Conservation (phyloP, 164 flowering plant species). For the Vitis riparia region DNA sequence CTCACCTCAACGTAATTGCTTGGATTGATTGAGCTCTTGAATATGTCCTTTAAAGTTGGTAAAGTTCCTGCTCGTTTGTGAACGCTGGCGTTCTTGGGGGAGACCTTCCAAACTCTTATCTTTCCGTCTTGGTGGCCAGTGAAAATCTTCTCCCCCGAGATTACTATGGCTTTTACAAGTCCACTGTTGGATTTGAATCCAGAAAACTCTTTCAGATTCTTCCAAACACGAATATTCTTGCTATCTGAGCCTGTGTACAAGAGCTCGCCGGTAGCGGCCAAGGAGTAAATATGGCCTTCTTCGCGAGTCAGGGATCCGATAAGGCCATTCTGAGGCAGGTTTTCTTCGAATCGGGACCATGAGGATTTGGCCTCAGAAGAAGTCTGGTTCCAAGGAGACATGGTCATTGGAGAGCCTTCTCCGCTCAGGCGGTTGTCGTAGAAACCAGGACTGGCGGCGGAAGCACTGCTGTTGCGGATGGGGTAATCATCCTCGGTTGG, state of each 20-base stretch:
- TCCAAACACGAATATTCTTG: slow-evolving; percentile 93
- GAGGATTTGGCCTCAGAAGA: slow-evolving; percentile 28
- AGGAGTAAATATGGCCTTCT: slow-evolving; percentile 82
- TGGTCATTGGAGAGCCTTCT: slow-evolving; percentile 53
- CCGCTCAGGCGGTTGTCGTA: slow-evolving; percentile 37
- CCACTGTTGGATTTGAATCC: slow-evolving; percentile 86
- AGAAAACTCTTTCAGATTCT: slow-evolving; percentile 57
- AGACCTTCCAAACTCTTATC: slow-evolving; percentile 73
- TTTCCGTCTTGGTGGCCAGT: slow-evolving; percentile 95
- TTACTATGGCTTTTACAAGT: slow-evolving; percentile 73
- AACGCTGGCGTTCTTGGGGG: slow-evolving; percentile 39
- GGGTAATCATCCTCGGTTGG: slow-evolving; percentile 18
- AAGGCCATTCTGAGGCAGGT: slow-evolving; percentile 36
- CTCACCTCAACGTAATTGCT: slow-evolving; percentile 68
- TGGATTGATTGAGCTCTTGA: slow-evolving; percentile 69
- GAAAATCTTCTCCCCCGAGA: slow-evolving; percentile 68
- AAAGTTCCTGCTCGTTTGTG: slow-evolving; percentile 63
- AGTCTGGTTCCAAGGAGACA: slow-evolving; percentile 66
- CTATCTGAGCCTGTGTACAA: slow-evolving; percentile 95
- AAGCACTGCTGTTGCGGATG: slow-evolving; percentile 31
- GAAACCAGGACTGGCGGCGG: slow-evolving; percentile 9
- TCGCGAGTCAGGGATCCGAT: slow-evolving; percentile 79
- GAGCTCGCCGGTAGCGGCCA: slow-evolving; percentile 62
- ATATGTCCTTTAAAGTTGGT: slow-evolving; percentile 58
- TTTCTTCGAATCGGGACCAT: slow-evolving; percentile 36